Evolutionary conservation across 768 basidiomycete species (phyloP).

Genomic region (Trametopsis cervina): DNA sequence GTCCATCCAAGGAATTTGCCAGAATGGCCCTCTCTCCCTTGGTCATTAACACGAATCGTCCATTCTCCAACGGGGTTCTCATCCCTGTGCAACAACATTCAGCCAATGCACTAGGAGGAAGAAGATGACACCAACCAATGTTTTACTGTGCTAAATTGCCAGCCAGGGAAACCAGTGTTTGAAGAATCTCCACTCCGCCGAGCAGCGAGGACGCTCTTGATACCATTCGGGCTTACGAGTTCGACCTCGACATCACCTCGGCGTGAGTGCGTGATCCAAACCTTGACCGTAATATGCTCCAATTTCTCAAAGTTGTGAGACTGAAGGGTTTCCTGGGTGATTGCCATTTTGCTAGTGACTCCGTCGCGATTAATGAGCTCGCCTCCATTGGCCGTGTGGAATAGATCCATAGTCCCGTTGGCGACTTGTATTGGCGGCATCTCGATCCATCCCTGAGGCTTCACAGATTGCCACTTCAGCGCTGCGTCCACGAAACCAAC

Average conservation of each 20-base stretch:
- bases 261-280: conserved; percentile 85
- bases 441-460: conserved; percentile 89
- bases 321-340: conserved; percentile 60
- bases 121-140: conserved; percentile 66
- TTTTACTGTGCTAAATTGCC: conserved; percentile 98
- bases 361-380: conserved; percentile 60
- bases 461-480: conserved; percentile 77
- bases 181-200: conserved; percentile 60
- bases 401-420: conserved; percentile 48
- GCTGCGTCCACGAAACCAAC: conserved; percentile 77
- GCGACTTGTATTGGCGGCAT: conserved; percentile 64
- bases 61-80: conserved; percentile 88
- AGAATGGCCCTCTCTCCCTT: conserved; percentile 47
- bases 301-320: conserved; percentile 78
- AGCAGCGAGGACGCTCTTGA: conserved; percentile 79
- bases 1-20: conserved; percentile 84
- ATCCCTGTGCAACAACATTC: conserved; percentile 52
- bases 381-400: conserved; percentile 55
- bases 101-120: conserved; percentile 1
- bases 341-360: conserved; percentile 51
- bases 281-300: conserved; percentile 88
- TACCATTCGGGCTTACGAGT: conserved; percentile 74
- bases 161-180: conserved; percentile 74
- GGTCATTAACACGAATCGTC: conserved; percentile 84
- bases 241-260: conserved; percentile 94